These are phyloP conservation scores for Backusella australiensis DNA, from an alignment of 192 early-diverging fungal species.

Conservation along the genomic window DNA sequence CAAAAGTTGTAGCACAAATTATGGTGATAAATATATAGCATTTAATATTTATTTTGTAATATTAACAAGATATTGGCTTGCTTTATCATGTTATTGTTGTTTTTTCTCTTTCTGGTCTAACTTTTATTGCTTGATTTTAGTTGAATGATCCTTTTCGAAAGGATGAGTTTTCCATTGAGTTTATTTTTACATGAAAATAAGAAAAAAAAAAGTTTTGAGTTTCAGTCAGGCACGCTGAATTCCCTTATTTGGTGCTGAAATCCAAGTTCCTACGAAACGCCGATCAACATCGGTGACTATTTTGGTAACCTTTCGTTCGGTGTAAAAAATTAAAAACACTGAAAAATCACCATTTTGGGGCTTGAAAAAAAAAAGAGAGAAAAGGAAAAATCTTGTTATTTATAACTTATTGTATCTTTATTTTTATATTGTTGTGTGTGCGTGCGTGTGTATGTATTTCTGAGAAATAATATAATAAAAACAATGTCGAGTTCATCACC, in stretches of 20 bases:
- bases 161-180: not conserved
- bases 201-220: not conserved
- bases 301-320: slow-evolving; percentile 1
- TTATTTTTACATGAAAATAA: not conserved
- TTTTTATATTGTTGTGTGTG: not conserved
- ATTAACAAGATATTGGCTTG: not conserved
- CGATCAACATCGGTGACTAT: slow-evolving; percentile 3
- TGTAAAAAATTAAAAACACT: not conserved
- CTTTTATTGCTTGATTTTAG: not conserved
- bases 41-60: slow-evolving; percentile 3
- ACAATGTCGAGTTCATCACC: slow-evolving; percentile 11
- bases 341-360: not conserved
- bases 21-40: not conserved
- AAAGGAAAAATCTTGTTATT: slow-evolving; percentile 5
- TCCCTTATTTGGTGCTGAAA: not conserved
- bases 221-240: slow-evolving; percentile 6
- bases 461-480: not conserved
- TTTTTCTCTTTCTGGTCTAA: not conserved
- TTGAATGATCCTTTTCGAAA: too few relatives aligned
- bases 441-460: not conserved
- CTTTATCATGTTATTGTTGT: too few relatives aligned
- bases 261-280: slow-evolving; percentile 4
- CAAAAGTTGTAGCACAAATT: not conserved
- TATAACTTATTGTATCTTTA: not conserved
- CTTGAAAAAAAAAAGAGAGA: not conserved